Evolutionary conservation across 805 yeast species (phyloP), one percentile per base, ranked within the genome.

Genomic region (Saturnispora kantuleensis): DNA sequence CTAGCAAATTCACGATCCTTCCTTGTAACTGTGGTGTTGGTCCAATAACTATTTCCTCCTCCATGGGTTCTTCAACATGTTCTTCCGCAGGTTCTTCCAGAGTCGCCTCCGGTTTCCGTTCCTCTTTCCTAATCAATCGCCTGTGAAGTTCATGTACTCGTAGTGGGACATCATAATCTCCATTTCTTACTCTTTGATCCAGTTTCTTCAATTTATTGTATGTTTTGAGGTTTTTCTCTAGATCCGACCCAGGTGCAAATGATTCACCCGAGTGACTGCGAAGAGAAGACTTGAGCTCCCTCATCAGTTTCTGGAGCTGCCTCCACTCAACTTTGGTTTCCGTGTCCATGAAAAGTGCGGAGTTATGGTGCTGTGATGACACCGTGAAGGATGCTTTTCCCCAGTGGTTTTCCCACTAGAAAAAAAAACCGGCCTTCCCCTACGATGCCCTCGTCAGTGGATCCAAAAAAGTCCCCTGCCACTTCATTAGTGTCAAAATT

Each of bases 1-100:
- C 95, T 56, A 86, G 81, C 4, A 86, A 68, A 13, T 93, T 79
- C 31, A 84, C 58, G 0, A 84, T 84, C 44, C 81, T 73, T 0
- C 96, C 96, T 49, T 80, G 71, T 9, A 85, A 71, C 53, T 86
- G 95, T 0, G 96, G 96, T 0, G 96, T 86, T 1, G 96, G 96
- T 0, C 95, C 95, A 10, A 85, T 57, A 48, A 77, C 83, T 18
- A 44, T 48, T 8, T 45, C 44, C 21, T 49, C 48, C 15, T 51
- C 40, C 9, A 32, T 45, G 13, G 45, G 45, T 12, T 48, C 54
- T 26, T 49, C 49, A 3, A 39, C 49, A 42, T 40, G 46, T 5
- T 48, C 39, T 28, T 45, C 44, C 4, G 39, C 44, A 12, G 38
- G 40, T 16, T 39, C n/a, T n/a, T n/a, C n/a, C n/a, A n/a, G n/a